Percentiles rank a stretch among this genome's conserved stretches.
These are phyloP conservation scores for Periglandula ipomoeae DNA, from an alignment of 2,329 filamentous ascomycete species.

Conservation along the genomic window DNA sequence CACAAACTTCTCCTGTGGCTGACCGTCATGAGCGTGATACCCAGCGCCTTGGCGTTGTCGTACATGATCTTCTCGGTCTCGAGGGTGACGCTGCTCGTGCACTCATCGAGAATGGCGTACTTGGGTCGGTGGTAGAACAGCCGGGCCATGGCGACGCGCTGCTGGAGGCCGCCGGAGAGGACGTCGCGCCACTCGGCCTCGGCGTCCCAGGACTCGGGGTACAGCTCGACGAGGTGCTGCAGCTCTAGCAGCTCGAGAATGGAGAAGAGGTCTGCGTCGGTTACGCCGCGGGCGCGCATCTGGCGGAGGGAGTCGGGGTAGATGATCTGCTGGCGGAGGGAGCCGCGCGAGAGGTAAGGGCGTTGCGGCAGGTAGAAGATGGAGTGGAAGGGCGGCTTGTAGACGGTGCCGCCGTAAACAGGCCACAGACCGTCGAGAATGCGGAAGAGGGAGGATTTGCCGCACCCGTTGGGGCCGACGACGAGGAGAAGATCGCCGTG, in stretches of 20 bases:
- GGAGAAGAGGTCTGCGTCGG: slow-evolving; percentile 67
- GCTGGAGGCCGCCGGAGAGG: slow-evolving; percentile 83
- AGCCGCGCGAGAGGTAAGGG: slow-evolving; percentile 84
- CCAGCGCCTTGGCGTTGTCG: slow-evolving; percentile 82
- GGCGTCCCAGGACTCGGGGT: slow-evolving; percentile 75
- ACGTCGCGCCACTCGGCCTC: slow-evolving; percentile 97
- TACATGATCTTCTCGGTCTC: slow-evolving; percentile 97
- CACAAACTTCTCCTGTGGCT: slow-evolving; percentile 84
- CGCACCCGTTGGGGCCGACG: slow-evolving; percentile 93
- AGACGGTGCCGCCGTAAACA: slow-evolving; percentile 87
- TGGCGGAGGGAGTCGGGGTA: slow-evolving; percentile 85
- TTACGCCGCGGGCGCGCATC: slow-evolving; percentile 77
- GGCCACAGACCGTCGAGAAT: slow-evolving; percentile 96
- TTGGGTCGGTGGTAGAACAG: slow-evolving; percentile 88
- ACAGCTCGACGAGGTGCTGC: slow-evolving; percentile 69
- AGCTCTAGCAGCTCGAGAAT: slow-evolving; percentile 77
- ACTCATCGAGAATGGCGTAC: slow-evolving; percentile 96
- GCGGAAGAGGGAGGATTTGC: slow-evolving; percentile 91
- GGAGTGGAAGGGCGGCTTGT: slow-evolving; percentile 82
- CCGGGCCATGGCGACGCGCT: slow-evolving; percentile 92
- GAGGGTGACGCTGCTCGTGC: slow-evolving; percentile 88
- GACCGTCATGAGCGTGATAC: slow-evolving; percentile 95
- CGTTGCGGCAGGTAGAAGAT: slow-evolving; percentile 98
- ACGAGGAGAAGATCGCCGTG: slow-evolving; percentile 88
- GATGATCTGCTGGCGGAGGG: slow-evolving; percentile 91